Conservation (phyloP, 495 filamentous ascomycete genomes). For the Bacidia rubella region DNA sequence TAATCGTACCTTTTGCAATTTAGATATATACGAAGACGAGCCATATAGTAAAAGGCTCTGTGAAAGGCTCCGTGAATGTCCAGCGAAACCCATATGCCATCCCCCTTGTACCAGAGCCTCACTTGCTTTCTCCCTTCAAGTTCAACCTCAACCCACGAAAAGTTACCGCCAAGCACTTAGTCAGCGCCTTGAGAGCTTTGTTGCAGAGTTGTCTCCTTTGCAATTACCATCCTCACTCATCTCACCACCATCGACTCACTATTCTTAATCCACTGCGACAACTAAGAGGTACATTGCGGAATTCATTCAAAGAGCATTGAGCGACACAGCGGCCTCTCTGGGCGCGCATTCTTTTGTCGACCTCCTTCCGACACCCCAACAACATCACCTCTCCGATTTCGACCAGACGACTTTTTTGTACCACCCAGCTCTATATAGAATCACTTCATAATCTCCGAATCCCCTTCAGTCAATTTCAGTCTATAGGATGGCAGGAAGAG, state of each 20-base stretch:
- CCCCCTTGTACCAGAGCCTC: no score
- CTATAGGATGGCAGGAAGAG: constrained; percentile 50
- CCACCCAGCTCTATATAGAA: not conserved
- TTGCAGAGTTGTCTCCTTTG: not conserved
- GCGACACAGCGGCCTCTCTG: not conserved
- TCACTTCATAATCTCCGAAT: not conserved
- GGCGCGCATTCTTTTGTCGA: not conserved
- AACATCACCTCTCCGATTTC: not conserved
- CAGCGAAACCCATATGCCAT: not conserved
- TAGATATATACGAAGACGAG: not conserved
- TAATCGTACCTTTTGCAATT: not conserved
- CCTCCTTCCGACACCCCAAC: not conserved
- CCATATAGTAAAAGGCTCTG: not conserved
- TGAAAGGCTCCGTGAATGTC: not conserved
- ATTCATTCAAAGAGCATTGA: not conserved
- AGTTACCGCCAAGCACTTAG: not conserved
- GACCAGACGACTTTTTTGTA: not conserved
- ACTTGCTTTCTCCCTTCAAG: no score
- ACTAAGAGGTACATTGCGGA: not conserved
- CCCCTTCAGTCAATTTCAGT: not conserved
- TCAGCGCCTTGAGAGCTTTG: not conserved
- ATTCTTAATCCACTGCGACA: not conserved
- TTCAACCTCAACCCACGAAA: no score
- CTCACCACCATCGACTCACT: not conserved
- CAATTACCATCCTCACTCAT: not conserved